phyloP scores from a whole-genome alignment of 2,329 filamentous ascomycete genomes.

The Talaromyces sp. region DNA sequence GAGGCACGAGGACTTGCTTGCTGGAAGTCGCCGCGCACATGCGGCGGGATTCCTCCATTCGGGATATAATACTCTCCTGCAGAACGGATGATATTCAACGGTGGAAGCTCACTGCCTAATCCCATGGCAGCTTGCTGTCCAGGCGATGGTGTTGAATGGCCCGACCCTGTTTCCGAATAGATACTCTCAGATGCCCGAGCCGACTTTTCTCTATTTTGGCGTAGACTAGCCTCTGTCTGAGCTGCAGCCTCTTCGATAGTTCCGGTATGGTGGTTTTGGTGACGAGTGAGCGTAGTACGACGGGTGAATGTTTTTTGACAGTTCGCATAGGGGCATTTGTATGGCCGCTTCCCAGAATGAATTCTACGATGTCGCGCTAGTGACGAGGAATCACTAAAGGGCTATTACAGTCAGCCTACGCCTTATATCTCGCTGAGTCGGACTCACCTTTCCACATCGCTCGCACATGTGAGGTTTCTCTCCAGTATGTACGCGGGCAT shows the following conservation, averaged over 20 bases:
- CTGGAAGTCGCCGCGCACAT: constrained; percentile 72
- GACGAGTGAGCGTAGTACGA: constrained; percentile 87
- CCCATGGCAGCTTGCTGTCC: constrained; percentile 79
- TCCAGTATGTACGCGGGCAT: constrained; percentile 91
- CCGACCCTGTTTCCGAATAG: constrained; percentile 45
- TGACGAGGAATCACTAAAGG: constrained; percentile 94
- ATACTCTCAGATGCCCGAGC: constrained; percentile 37
- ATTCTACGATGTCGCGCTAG: constrained; percentile 90
- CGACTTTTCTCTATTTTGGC: constrained; percentile 47
- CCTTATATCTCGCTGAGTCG: background rate
- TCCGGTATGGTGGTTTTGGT: constrained; percentile 93
- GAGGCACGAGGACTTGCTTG: constrained; percentile 66
- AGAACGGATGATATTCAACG: constrained; percentile 66
- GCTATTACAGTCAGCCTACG: constrained; percentile 51
- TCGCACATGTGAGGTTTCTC: constrained; percentile 99
- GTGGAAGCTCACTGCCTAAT: constrained; percentile 70
- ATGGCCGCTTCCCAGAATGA: constrained; percentile 91
- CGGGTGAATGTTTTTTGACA: constrained; percentile 98
- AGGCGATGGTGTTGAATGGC: constrained; percentile 71
- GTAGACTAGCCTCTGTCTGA: constrained; percentile 81
- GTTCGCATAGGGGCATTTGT: constrained; percentile 95
- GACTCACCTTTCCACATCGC: constrained; percentile 83
- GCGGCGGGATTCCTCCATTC: constrained; percentile 74
- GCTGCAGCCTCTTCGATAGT: constrained; percentile 91
- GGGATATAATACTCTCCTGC: constrained; percentile 73